These are phyloP conservation scores for Limtongozyma cylindracea DNA, from an alignment of 805 yeast species.

Conservation along the genomic window DNA sequence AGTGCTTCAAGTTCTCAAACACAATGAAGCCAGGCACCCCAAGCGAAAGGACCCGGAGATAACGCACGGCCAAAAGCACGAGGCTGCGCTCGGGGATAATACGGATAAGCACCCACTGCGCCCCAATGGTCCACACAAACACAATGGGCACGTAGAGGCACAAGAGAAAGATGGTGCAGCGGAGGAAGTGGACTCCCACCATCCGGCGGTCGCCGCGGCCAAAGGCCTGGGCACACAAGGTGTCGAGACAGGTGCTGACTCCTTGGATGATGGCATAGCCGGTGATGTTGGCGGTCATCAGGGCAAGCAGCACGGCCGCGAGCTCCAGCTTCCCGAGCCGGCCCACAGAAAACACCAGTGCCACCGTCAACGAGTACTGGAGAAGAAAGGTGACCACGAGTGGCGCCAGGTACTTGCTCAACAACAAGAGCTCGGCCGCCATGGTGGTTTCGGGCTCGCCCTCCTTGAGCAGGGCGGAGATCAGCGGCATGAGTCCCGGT, in stretches of 20 bases:
- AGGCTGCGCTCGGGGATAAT: conserved; percentile 2
- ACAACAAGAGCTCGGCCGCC: conserved; percentile 9
- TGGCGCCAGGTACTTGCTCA: conserved; percentile 22
- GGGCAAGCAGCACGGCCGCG: conserved; percentile 52
- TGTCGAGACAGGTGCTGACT: conserved; percentile 54
- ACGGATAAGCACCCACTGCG: conserved; percentile 2
- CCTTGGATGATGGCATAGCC: conserved; percentile 61
- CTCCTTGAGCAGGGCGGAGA: no score
- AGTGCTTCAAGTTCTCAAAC: conserved; percentile 53
- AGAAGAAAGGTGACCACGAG: conserved; percentile 39
- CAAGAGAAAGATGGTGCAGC: conserved; percentile 34
- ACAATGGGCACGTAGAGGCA: conserved; percentile 27
- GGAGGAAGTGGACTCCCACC: conserved; percentile 44
- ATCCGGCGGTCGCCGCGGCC: conserved; percentile 38
- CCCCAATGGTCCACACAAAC: conserved; percentile 28
- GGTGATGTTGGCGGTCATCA: conserved; percentile 58
- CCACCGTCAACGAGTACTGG: conserved; percentile 51
- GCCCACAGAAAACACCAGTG: conserved; percentile 58
- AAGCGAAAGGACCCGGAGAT: conserved; percentile 24
- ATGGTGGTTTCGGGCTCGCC: no score
- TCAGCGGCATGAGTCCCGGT: no score
- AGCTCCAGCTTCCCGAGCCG: conserved; percentile 44
- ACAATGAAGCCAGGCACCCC: conserved; percentile 56
- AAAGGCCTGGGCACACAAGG: conserved; percentile 55
- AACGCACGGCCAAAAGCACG: conserved; percentile 27